Base-by-base conservation (phyloP, 108 stramenopile genomes). In the Cyclotella baltica region DNA sequence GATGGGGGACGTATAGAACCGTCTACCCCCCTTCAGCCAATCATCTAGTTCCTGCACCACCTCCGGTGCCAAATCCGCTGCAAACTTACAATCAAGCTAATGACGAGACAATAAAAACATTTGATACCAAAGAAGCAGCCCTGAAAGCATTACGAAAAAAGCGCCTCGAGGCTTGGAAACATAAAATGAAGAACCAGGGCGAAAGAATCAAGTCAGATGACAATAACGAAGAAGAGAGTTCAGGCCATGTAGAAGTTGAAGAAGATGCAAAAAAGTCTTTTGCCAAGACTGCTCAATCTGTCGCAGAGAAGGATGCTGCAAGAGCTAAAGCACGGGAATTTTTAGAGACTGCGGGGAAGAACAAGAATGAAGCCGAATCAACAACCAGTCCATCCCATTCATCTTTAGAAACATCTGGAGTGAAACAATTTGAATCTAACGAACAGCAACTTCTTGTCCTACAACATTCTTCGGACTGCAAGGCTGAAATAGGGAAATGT, bases 101-200 rank as follows among this genome's bases (percentile, higher is more conserved):
- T n/a, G n/a, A n/a, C n/a, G n/a, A n/a, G n/a, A n/a, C 11, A 20
- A n/a, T 4, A 52, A 4, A 10, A 52, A n/a, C 51, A 52, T 61
- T 61, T 15, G 59, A 34, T 3, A 34, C 59, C 1, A 34, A 31
- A 61, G 33, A 61, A 0, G 59, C 30, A 10, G 59, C 59, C 4
- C n/a, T 61, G 34, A 61, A 61, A 61, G 59, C 33, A 0, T 34
- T 61, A 34, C 59, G 59, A 0, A 11, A n/a, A 11, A 61, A 61
- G 33, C 59, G 59, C 16, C n/a, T 61, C 13, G 31, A 61, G 59
- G 59, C 59, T 18, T 61, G 59, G 59, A 61, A 34, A 33, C 0
- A 34, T 1, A 61, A 33, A 31, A 61, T 61, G 59, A 61, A 61
- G n/a, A 10, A 52, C 18, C 10, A 52, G 51, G 51, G 19, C 40